A percentile compares a stretch with the other conserved stretches of the same genome.
phyloP scores from a whole-genome alignment of 2,329 filamentous ascomycete species.

The Alternaria sp. region DNA sequence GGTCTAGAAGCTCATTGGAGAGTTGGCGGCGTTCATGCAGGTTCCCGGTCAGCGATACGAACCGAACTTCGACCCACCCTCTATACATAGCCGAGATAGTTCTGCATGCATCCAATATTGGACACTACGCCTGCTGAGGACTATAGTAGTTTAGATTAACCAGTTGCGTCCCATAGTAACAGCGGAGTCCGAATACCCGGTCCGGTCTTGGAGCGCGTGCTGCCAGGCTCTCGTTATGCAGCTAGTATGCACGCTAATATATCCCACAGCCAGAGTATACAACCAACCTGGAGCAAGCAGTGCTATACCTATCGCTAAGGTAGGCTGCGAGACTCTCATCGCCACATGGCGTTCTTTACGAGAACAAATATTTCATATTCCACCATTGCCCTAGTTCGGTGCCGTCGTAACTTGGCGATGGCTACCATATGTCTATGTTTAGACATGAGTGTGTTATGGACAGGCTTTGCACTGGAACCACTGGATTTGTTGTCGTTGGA shows the following conservation, averaged over 20 bases:
- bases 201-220: background rate
- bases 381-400: background rate
- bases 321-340: background rate
- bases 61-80: conserved; percentile 1
- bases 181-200: background rate
- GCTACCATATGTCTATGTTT: background rate
- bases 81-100: background rate
- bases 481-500: background rate
- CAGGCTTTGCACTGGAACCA: background rate
- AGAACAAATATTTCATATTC: background rate
- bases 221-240: background rate
- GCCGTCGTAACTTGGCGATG: background rate
- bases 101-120: conserved; percentile 10
- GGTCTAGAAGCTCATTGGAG: conserved; percentile 5
- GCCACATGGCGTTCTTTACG: background rate
- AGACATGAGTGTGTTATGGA: background rate
- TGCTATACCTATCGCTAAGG: background rate
- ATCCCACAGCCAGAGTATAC: background rate
- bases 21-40: conserved; percentile 1
- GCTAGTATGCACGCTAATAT: conserved; percentile 5
- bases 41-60: conserved; percentile 1
- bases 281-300: background rate
- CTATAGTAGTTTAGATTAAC: background rate
- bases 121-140: background rate
- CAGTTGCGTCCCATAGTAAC: background rate